phyloP scores from a whole-genome alignment of 2,329 filamentous ascomycete genomes.

The Parascedosporium putredinis region DNA sequence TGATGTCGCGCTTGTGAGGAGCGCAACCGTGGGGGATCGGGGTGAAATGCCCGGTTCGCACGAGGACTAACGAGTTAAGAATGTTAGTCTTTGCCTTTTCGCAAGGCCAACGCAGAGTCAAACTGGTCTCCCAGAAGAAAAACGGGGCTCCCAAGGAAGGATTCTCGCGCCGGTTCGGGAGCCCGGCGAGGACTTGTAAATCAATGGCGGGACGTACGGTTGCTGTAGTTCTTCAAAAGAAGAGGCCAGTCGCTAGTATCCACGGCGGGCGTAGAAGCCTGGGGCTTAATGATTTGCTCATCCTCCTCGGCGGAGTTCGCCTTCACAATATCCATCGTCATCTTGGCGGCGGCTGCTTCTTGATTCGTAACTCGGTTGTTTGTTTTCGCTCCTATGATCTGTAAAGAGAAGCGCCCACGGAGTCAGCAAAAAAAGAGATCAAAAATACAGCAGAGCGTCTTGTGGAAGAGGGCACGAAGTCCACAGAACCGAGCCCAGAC shows the following conservation, averaged over 20 bases:
- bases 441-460: constrained; percentile 11
- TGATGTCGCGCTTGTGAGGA: constrained; percentile 86
- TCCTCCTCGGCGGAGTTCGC: constrained; percentile 52
- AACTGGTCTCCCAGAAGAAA: no score
- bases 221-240: constrained; percentile 91
- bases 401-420: neutral
- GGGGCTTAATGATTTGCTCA: constrained; percentile 86
- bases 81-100: no score
- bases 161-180: no score
- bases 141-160: no score
- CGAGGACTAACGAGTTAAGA: constrained; percentile 63
- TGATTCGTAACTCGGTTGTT: neutral
- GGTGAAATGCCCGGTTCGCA: constrained; percentile 92
- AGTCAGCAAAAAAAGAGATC: constrained; percentile 13
- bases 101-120: no score
- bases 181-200: no score
- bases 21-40: constrained; percentile 90
- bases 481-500: no score
- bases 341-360: constrained; percentile 12
- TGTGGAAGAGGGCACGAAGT: neutral
- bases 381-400: neutral
- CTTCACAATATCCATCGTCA: constrained; percentile 39
- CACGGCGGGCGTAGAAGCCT: constrained; percentile 65
- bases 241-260: constrained; percentile 89
- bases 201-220: constrained; percentile 62